Base-by-base conservation (phyloP, 306 rosid species). In the Potentilla sterilis region DNA sequence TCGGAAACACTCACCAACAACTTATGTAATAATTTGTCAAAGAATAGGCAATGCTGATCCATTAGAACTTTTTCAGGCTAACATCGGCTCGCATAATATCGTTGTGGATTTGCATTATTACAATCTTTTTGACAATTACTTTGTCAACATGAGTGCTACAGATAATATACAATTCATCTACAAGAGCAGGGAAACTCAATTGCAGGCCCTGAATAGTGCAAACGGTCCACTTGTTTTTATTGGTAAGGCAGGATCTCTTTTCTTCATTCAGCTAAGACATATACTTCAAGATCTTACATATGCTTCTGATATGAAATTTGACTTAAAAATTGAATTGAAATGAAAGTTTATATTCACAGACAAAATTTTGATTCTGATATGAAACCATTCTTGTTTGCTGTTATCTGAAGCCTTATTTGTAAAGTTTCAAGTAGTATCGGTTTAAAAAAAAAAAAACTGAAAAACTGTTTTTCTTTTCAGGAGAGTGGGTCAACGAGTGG, bases 1-100 rank as follows among this genome's bases (percentile, higher is more conserved):
- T 77, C 86, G 89, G 46, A 92, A 92, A 51, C 72, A 92, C 78
- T 92, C 97, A 1, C n/a, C 88, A 61, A 79, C 88, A 3, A 91
- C 89, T 52, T 89, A 95, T 66, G 97, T 92, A 68, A 89, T 95
- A 86, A 74, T 94, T 74, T 94, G 96, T 87, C 97, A 92, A 83
- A 87, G 97, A 84, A 91, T 92, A 46, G 96, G 98, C 59, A 70
- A 80, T 41, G 93, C 98, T 66, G 97, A 94, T 86, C 97, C 97
- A 40, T 13, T 77, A 86, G 98, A 94, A 81, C 96, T 94, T 81
- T 87, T 81, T 83, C 86, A 86, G 72, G 93, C 98, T 43, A 42
- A 90, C 79, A 82, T 87, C 44, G 88, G 88, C 51, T 74, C 87
- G 9, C 83, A 74, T 75, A 84, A 89, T 64, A 21, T 87, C 21